Evolutionary conservation across 2,329 filamentous ascomycete genomes (phyloP), one percentile per base, ranked within the genome.

Genomic region (Karstenula rhodostoma): DNA sequence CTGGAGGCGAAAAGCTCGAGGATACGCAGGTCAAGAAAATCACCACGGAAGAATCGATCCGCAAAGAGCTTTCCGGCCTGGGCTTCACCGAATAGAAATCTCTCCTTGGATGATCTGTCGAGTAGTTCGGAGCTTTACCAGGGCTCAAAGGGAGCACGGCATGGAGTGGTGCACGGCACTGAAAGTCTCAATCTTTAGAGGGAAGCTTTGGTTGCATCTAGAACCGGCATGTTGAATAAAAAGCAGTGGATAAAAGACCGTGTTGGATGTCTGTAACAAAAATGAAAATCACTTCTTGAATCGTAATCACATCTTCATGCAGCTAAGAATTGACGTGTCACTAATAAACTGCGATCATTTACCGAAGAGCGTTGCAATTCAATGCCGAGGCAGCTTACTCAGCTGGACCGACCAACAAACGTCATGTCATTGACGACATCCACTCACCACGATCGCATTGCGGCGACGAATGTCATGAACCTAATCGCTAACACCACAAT

Each of bases 21-120:
- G 94, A 97, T 74, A 99, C 95, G 33, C 95, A 99, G 82, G 89
- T 99, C 80, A 96, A 97, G 85, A 99, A 99, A 86, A 99, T 99
- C 71, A 87, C 88, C 58, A 98, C 93, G 23, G 96, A 98, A 82
- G 83, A 89, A 51, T 81, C 86, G 17, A 94, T 99, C 60, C 84
- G 94, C 63, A 92, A 90, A 80, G 95, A 99, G 81, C 82, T 99
- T 61, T 86, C 90, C 49, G 81, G 78, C 8, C 76, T 94, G 66
- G 86, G 85, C 7, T 78, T 74, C 59, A 66, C 57, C 27, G 70
- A 68, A 42, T 74, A 72, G 66, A 35, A 15, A 46, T 44, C 7
- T 17, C 9, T 7, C 25, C 17, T 29, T 29, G 25, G 12, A 19
- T 12, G n/a, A 35, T 27, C 17, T 27, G 19, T 22, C 15, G 33